These are phyloP conservation scores for Perkinsus marinus DNA, from an alignment of 169 alveolate species.

Conservation along the genomic window DNA sequence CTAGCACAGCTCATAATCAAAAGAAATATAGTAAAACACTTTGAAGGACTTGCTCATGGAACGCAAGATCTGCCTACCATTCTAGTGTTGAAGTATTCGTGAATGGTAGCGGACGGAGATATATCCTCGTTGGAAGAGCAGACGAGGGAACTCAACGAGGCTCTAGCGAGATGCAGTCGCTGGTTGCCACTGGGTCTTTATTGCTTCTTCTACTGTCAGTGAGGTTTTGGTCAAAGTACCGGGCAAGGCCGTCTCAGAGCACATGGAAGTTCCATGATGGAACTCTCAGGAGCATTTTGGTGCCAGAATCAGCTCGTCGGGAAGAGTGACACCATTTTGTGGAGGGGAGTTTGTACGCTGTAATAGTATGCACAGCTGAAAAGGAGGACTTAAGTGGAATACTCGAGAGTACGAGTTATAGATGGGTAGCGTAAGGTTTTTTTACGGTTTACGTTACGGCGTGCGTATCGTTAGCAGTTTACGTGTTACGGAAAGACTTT, in stretches of 20 bases:
- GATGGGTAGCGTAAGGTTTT: no score
- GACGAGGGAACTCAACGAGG: not conserved
- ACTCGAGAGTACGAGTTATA: no score
- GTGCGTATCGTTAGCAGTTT: no score
- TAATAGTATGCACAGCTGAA: no score
- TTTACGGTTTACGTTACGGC: no score
- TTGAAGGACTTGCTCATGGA: no score
- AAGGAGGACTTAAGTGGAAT: no score
- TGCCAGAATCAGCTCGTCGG: not conserved
- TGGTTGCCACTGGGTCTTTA: not conserved
- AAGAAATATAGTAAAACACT: conserved; percentile 34
- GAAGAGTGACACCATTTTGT: no score
- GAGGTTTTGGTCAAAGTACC: not conserved
- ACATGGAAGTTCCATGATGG: not conserved
- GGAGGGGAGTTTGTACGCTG: no score
- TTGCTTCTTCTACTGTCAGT: not conserved
- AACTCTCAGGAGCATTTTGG: not conserved
- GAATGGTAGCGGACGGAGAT: not conserved
- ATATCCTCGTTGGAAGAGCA: not conserved
- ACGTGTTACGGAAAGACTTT: no score
- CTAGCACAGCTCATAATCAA: not conserved
- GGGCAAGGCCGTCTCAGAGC: not conserved
- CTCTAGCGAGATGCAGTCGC: not conserved
- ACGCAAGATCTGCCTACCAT: no score
- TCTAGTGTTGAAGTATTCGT: conserved; percentile 46